phyloP scores from a whole-genome alignment of 768 basidiomycete genomes.

The Heimioporus sp. region DNA sequence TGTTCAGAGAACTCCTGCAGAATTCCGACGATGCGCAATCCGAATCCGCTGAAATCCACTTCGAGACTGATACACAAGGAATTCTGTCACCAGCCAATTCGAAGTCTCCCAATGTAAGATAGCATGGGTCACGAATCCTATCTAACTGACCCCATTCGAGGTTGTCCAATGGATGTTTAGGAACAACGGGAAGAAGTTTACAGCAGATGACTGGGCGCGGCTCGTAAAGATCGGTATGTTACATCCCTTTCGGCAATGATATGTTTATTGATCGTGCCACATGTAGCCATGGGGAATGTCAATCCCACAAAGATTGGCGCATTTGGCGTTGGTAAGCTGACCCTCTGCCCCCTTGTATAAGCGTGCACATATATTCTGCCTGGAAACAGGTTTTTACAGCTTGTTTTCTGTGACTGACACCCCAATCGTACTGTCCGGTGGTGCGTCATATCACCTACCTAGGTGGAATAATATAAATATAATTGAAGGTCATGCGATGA shows the following conservation, averaged over 20 bases:
- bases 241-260: neutral
- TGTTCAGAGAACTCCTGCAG: constrained; percentile 83
- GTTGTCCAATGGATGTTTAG: constrained; percentile 79
- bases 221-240: constrained; percentile 81
- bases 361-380: neutral
- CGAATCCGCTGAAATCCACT: constrained; percentile 69
- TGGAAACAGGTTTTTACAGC: constrained; percentile 60
- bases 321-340: constrained; percentile 67
- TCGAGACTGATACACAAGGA: constrained; percentile 53
- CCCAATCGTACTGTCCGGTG: constrained; percentile 73
- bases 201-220: constrained; percentile 84
- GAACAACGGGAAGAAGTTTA: constrained; percentile 90
- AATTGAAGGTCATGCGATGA: constrained; percentile 77
- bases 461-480: constrained; percentile 10
- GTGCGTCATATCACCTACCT: constrained; percentile 30
- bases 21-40: constrained; percentile 91
- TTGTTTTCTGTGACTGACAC: constrained; percentile 78
- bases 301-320: constrained; percentile 95
- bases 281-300: constrained; percentile 83
- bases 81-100: neutral
- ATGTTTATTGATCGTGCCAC: neutral
- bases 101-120: constrained; percentile 53
- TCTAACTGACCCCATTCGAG: constrained; percentile 34
- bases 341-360: neutral
- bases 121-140: constrained; percentile 37